These are phyloP conservation scores for Penicillium sp. DNA, from an alignment of 2,329 filamentous ascomycete species.

Conservation along the genomic window DNA sequence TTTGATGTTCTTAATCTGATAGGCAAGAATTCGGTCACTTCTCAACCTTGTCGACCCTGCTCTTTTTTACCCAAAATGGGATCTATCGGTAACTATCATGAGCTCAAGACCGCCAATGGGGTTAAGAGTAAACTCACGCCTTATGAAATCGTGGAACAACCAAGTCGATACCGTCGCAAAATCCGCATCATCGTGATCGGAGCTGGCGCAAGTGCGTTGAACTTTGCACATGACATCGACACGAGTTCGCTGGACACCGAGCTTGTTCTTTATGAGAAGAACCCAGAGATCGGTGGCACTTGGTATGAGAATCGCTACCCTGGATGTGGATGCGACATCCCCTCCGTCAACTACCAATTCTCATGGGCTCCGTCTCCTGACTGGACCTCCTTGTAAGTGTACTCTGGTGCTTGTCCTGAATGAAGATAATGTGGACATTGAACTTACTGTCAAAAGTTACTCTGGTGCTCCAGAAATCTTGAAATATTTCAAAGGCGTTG, in stretches of 20 bases:
- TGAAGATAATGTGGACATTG: slow-evolving; percentile 2
- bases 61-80: not conserved
- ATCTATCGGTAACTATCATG: slow-evolving; percentile 5
- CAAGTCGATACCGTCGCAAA: slow-evolving; percentile 12
- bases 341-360: slow-evolving; percentile 35
- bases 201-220: slow-evolving; percentile 15
- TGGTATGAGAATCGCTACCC: slow-evolving; percentile 40
- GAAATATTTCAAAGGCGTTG: slow-evolving; percentile 29
- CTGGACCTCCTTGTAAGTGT: slow-evolving; percentile 18
- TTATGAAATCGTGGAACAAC: slow-evolving; percentile 13
- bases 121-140: not conserved
- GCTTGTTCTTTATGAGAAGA: slow-evolving; percentile 34
- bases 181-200: slow-evolving; percentile 21
- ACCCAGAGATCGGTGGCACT: slow-evolving; percentile 40
- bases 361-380: slow-evolving; percentile 30
- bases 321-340: slow-evolving; percentile 37
- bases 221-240: slow-evolving; percentile 19
- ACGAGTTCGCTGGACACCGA: slow-evolving; percentile 16
- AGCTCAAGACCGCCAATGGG: not conserved
- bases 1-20: not conserved
- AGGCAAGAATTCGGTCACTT: not conserved
- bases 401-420: slow-evolving; percentile 2
- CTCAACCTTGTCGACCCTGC: not conserved
- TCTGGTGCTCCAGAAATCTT: slow-evolving; percentile 29
- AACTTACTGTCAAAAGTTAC: slow-evolving; percentile 19